Conservation (phyloP, 257 asterid species). For the Fraxinus pennsylvanica region DNA sequence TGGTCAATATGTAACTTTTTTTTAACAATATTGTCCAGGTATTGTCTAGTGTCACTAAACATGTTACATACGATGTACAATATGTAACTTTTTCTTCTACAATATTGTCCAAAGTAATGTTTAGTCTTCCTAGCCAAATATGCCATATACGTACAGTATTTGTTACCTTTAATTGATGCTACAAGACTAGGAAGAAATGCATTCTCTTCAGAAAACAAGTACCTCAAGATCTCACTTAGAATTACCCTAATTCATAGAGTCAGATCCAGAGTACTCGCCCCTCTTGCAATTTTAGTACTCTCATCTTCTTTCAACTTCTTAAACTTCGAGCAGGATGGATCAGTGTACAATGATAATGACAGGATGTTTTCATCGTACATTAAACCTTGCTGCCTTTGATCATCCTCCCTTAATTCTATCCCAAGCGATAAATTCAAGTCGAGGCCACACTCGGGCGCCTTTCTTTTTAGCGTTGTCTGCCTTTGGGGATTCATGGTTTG, state of each 20-base stretch:
- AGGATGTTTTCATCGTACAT: constrained; percentile 33
- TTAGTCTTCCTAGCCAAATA: not conserved
- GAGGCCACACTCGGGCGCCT: constrained; percentile 34
- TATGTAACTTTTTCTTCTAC: not conserved
- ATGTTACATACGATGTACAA: not conserved
- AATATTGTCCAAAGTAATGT: not conserved
- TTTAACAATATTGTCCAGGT: not conserved
- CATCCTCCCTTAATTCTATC: constrained; percentile 27
- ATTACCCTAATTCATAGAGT: constrained; percentile 77
- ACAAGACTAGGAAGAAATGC: constrained; percentile 34
- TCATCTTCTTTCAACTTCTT: constrained; percentile 42
- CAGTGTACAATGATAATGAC: constrained; percentile 44
- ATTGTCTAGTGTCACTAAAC: not conserved
- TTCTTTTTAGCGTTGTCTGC: constrained; percentile 43
- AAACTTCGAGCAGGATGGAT: constrained; percentile 27
- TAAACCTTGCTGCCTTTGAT: constrained; percentile 3
- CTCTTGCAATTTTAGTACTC: constrained; percentile 38
- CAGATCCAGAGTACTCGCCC: constrained; percentile 93
- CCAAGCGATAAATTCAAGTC: constrained; percentile 67
- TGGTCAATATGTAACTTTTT: not conserved
- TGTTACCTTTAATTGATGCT: constrained; percentile 25
- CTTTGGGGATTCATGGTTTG: constrained; percentile 12
- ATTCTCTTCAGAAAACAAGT: constrained; percentile 41
- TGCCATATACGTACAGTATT: not conserved
- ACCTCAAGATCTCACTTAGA: constrained; percentile 86